These are phyloP conservation scores for Oleoguttula mirabilis DNA, from an alignment of 495 filamentous ascomycete species.

Conservation along the genomic window DNA sequence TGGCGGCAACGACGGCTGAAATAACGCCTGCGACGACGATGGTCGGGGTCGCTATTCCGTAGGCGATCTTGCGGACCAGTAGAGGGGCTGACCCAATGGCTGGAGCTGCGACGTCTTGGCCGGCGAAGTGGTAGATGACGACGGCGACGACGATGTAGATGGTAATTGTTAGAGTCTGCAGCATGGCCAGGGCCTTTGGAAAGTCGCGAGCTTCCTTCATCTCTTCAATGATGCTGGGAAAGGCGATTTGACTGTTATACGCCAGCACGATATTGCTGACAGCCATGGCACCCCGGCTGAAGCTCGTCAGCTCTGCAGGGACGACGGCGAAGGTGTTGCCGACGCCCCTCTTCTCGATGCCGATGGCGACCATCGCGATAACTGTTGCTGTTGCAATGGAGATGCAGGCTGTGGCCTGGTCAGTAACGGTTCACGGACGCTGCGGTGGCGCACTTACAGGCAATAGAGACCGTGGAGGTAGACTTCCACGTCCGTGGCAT, in stretches of 20 bases:
- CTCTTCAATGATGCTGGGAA: conserved; percentile 21
- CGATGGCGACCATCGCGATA: conserved; percentile 50
- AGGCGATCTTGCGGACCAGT: conserved; percentile 57
- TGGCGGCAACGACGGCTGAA: conserved; percentile 51
- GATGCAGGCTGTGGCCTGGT: conserved; percentile 47
- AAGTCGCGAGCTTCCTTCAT: conserved; percentile 20
- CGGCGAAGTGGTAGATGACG: conserved; percentile 63
- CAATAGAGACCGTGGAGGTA: conserved; percentile 50
- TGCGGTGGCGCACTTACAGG: conserved; percentile 43
- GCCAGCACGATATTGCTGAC: conserved; percentile 17
- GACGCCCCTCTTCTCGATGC: conserved; percentile 28
- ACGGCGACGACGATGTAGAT: conserved; percentile 54
- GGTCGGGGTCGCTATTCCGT: conserved; percentile 67
- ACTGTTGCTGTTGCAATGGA: conserved; percentile 54
- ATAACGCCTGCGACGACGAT: conserved; percentile 60
- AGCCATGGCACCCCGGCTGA: conserved; percentile 30
- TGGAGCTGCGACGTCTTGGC: conserved; percentile 53
- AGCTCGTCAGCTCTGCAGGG: conserved; percentile 1
- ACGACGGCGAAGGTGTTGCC: conserved; percentile 17
- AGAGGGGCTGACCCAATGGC: conserved; percentile 54
- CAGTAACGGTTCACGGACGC: too few species aligned
- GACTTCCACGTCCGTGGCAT: conserved; percentile 53
- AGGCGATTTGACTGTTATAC: conserved; percentile 23
- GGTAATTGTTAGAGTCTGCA: conserved; percentile 23
- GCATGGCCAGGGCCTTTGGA: conserved; percentile 21